Evolutionary conservation across 306 rosid genomes (phyloP), one percentile per base, ranked within the genome.

Genomic region (Oemleria cerasiformis): DNA sequence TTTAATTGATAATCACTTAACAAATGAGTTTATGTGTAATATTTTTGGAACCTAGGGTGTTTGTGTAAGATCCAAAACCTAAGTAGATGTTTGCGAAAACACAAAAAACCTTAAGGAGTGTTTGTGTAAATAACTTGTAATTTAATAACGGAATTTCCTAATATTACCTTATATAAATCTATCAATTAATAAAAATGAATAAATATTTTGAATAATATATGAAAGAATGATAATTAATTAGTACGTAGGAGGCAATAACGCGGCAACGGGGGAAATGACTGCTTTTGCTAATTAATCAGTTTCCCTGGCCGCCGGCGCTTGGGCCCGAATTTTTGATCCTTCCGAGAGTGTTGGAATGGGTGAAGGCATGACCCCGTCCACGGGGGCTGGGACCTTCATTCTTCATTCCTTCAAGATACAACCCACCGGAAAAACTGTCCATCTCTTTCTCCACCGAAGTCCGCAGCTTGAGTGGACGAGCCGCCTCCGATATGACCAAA

Each of bases 241-340:
- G 48, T 63, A 0, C 16, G 36, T 5, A 13, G 51, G 51, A 13
- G 17, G 51, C 17, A 6, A 47, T 16, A 53, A 53, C 19, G n/a
- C n/a, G 57, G 25, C 25, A 51, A 51, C 1, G 0, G 57, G 57
- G 38, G 36, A 5, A 56, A 23, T 25, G 36, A 2, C 47, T 3
- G 15, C 67, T n/a, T 6, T 15, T 16, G 3, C 30, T n/a, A n/a
- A n/a, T n/a, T 36, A 56, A 38, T 53, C 19, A 83, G 65, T 73
- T 71, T 40, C 87, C 82, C 1, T 34, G 1, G 19, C 40, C 74
- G 3, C 82, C 68, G 1, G 78, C 1, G 70, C 78, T 57, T 14
- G 83, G 80, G 55, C 85, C 83, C 0, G 78, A 78, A 47, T 42
- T 10, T 38, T 38, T 77, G 25, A 70, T 78, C 41, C 63, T 83